A percentile compares a stretch with the other conserved stretches of the same genome.
phyloP scores from a whole-genome alignment of 75 land plant genomes.

The Chamaecyparis obtusa region DNA sequence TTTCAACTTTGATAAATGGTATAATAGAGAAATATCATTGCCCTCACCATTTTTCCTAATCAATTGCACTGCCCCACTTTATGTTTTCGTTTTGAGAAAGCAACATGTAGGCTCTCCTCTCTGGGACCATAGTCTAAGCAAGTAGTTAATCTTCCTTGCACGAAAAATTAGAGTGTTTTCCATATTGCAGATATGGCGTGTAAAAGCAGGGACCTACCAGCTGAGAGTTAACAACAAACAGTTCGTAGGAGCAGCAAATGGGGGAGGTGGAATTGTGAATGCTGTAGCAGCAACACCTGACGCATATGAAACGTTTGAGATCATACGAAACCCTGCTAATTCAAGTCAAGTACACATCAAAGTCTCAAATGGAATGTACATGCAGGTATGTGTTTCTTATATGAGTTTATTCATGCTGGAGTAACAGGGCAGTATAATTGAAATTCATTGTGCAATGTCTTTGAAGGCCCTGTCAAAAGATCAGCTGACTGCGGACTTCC shows the following conservation, averaged over 20 bases:
- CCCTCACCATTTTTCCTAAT: too few relatives aligned
- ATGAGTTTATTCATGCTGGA: not conserved
- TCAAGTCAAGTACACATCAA: conserved; percentile 50
- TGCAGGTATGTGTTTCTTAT: conserved; percentile 43
- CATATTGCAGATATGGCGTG: conserved; percentile 61
- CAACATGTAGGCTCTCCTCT: too few relatives aligned
- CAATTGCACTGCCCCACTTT: too few relatives aligned
- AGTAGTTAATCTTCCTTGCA: too few relatives aligned
- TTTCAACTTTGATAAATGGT: too few relatives aligned
- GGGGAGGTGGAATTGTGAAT: conserved; percentile 25
- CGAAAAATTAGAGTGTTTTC: not conserved
- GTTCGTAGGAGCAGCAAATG: conserved; percentile 37
- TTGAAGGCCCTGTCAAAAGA: conserved; percentile 42
- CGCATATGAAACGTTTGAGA: conserved; percentile 47
- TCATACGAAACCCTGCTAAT: conserved; percentile 24
- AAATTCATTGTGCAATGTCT: not conserved
- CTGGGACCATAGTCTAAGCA: too few relatives aligned
- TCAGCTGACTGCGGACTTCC: conserved; percentile 60
- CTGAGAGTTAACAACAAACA: conserved; percentile 57
- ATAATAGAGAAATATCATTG: too few relatives aligned
- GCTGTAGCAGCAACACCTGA: conserved; percentile 26
- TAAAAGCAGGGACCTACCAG: conserved; percentile 31
- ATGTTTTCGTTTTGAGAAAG: too few relatives aligned
- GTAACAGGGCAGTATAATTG: not conserved
- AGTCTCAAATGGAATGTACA: conserved; percentile 63